phyloP scores from a whole-genome alignment of 202 grass and related monocot species.

The Dendrocalamus latiflorus region DNA sequence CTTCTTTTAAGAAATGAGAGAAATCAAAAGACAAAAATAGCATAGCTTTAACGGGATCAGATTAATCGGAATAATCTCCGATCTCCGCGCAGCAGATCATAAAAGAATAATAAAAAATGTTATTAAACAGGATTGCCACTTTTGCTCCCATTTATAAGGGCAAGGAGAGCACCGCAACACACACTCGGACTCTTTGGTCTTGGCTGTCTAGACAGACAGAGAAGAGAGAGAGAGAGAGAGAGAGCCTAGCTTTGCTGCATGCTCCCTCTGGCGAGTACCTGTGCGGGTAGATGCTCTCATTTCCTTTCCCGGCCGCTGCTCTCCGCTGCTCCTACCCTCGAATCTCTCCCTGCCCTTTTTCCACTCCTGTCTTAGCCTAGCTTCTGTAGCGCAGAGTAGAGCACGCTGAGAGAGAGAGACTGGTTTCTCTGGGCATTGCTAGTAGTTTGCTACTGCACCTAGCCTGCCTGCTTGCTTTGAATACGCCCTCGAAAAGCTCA shows the following conservation, averaged over 20 bases:
- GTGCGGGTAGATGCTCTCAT: neutral
- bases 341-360: slow-evolving; percentile 20
- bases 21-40: no score
- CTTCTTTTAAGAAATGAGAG: fast-evolving
- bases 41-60: neutral
- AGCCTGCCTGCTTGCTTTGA: slow-evolving; percentile 7
- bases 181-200: neutral
- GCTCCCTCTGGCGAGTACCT: neutral
- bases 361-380: slow-evolving; percentile 18
- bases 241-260: neutral
- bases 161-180: neutral
- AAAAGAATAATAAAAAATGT: neutral
- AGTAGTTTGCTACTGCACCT: neutral
- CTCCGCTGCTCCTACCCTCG: slow-evolving; percentile 12
- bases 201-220: neutral
- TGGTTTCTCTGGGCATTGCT: neutral
- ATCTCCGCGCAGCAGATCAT: neutral
- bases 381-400: neutral
- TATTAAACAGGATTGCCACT: neutral
- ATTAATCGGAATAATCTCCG: neutral
- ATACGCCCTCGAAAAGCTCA: neutral
- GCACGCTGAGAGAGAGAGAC: neutral
- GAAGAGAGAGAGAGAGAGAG: neutral
- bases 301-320: slow-evolving; percentile 8
- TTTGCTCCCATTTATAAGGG: slow-evolving; percentile 28